Base-by-base conservation (phyloP, 768 basidiomycete species). In the Mycena galericulata region DNA sequence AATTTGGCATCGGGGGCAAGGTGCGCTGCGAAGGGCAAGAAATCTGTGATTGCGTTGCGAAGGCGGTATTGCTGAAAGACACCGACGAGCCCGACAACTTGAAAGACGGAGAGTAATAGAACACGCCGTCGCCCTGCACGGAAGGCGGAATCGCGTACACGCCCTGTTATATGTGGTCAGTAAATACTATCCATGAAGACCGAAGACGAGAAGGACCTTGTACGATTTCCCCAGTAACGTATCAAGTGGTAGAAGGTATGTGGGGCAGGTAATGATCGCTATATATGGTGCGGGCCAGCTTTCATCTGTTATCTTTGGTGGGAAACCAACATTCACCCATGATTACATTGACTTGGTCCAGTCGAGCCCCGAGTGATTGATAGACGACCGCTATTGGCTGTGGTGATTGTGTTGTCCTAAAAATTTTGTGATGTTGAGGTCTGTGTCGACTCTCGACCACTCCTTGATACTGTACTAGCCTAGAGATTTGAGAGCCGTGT, bases 181-280 rank as follows among this genome's bases (percentile, higher is more conserved):
- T 15, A 20, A 54, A 34, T 8, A 20, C 24, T n/a, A 38, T 32
- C 40, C 29, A n/a, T 45, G 3, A 18, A 14, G 24, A 30, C 51
- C 14, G 6, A 34, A 0, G 14, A 17, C 17, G 32, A 38, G 17
- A 5, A 15, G 12, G 11, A 69, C 68, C 56, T 64, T 69, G 51
- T 29, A 63, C 15, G 45, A 26, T 8, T 40, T 2, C 7, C 51
- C 56, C 3, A 32, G 17, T 22, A 73, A 64, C 12, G 65, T 57
- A 7, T 47, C 27, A 12, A 73, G 49, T n/a, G n/a, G n/a, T 1
- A 71, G 43, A n/a, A 50, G 70, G 47, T 75, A 76, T 1, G 77
- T 72, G 1, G 77, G 77, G 40, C 75, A 78, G 20, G 68, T 34
- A 30, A 75, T 76, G 34, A 75, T 74, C 1, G 75, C 75, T 78